Evolutionary conservation across 2,329 filamentous ascomycete genomes (phyloP).

Genomic region (Sclerotinia borealis): DNA sequence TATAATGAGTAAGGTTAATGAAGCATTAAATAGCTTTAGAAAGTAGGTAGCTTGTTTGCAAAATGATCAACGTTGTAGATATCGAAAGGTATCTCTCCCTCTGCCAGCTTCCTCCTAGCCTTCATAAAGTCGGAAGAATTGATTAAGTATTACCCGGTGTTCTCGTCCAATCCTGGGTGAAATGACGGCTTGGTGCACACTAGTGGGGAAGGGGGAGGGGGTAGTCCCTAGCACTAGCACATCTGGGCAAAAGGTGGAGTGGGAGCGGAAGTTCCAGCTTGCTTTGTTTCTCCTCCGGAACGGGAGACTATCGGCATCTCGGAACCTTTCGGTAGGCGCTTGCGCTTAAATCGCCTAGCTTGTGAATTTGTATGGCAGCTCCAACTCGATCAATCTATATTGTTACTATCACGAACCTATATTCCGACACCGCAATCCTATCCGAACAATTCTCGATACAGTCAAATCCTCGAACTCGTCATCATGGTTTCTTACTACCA

Average conservation of each 20-base stretch:
- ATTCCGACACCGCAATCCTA: neutral
- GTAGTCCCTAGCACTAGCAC: neutral
- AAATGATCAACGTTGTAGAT: neutral
- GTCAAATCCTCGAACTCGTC: constrained; percentile 10
- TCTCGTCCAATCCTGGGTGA: constrained; percentile 6
- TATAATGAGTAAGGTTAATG: neutral
- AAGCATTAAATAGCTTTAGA: neutral
- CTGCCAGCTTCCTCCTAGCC: neutral
- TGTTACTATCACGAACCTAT: neutral
- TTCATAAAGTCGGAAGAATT: neutral
- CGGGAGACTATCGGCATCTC: neutral
- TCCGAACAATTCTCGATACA: neutral
- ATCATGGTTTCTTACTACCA: constrained; percentile 32
- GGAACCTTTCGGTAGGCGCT: constrained; percentile 2
- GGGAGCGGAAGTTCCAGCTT: constrained; percentile 2
- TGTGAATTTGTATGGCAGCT: constrained; percentile 8
- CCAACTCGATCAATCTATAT: neutral
- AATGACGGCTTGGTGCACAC: neutral
- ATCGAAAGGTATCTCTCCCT: neutral
- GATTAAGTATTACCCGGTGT: neutral
- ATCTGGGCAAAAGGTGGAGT: neutral
- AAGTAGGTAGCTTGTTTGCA: neutral
- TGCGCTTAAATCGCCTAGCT: constrained; percentile 13
- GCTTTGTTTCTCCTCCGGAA: neutral
- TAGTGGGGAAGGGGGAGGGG: neutral